Evolutionary conservation across 768 basidiomycete species (phyloP), one percentile per base, ranked within the genome.

Genomic region (Leccinum incarnatum): DNA sequence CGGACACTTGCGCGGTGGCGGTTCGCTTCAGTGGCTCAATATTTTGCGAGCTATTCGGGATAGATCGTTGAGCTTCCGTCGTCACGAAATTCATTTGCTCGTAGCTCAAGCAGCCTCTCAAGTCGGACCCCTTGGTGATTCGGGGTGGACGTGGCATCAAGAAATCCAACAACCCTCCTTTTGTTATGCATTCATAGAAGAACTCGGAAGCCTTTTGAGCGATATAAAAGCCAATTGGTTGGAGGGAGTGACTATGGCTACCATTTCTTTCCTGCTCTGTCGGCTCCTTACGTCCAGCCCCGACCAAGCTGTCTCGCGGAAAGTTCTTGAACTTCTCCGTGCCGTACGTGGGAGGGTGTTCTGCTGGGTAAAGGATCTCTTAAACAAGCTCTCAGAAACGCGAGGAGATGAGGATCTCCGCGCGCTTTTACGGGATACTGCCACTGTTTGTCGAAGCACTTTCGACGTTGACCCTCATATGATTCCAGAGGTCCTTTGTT

Each of bases 1-100:
- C 53, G 76, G 74, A 14, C 67, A 72, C 50, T 60, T 83, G 42
- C 78, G 83, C 6, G 71, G 76, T 36, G 81, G 82, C 1, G 58
- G 69, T 0, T 65, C 56, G 7, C 62, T 84, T 0, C 82, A 83
- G 48, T 83, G 81, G 82, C 63, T 76, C 37, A 83, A 83, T 59
- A 77, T 83, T 36, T 59, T 73, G 12, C 74, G 77, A 36, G 79
- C 79, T 58, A 64, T 84, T n/a, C 70, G 72, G 2, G 69, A 72
- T 5, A 68, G 72, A 21, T 61, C 63, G 2, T 61, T 84, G 54
- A 74, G 70, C 4, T 77, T 84, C 55, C 66, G 71, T 34, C 54
- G 65, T 5, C 68, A 71, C 1, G 78, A 75, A 15, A 77, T 84
- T 0, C 73, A 80, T 56, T 54, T 69, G 0, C 69, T 83, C 3